phyloP scores from a whole-genome alignment of 176 grass and related monocot species.

The Lolium multiflorum region DNA sequence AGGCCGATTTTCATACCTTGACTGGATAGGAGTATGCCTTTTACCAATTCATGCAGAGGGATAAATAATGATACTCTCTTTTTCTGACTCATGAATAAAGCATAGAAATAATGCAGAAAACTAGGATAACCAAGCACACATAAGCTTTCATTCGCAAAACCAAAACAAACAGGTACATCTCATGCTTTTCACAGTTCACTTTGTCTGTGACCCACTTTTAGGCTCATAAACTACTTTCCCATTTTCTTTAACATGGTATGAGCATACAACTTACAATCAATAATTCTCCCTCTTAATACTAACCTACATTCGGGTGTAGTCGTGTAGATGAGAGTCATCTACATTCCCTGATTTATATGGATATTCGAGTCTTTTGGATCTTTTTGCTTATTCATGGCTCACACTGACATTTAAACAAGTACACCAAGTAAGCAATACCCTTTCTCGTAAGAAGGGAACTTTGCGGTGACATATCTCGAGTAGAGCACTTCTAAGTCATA shows the following conservation, averaged over 20 bases:
- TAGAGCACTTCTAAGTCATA: not conserved
- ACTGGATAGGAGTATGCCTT: not conserved
- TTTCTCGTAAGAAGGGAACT: not conserved
- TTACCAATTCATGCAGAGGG: not conserved
- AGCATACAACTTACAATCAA: not conserved
- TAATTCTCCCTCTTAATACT: not conserved
- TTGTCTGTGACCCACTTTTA: not conserved
- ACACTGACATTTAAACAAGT: not conserved
- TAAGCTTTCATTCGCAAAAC: not conserved
- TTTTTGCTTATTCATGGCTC: not conserved
- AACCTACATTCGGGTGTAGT: not conserved
- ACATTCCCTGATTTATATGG: not conserved
- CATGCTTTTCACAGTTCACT: not conserved
- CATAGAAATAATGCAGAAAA: not conserved
- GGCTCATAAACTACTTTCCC: not conserved
- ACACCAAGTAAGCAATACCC: not conserved
- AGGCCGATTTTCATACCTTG: not conserved
- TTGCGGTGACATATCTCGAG: not conserved
- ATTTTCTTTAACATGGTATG: not conserved
- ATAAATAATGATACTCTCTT: not conserved
- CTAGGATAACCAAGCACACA: not conserved
- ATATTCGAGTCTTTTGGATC: not conserved
- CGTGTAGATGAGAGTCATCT: not conserved
- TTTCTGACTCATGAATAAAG: not conserved
- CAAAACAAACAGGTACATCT: not conserved